Evolutionary conservation across 2,329 filamentous ascomycete species (phyloP), one percentile per base, ranked within the genome.

Genomic region (Thielaviopsis ethacetica): DNA sequence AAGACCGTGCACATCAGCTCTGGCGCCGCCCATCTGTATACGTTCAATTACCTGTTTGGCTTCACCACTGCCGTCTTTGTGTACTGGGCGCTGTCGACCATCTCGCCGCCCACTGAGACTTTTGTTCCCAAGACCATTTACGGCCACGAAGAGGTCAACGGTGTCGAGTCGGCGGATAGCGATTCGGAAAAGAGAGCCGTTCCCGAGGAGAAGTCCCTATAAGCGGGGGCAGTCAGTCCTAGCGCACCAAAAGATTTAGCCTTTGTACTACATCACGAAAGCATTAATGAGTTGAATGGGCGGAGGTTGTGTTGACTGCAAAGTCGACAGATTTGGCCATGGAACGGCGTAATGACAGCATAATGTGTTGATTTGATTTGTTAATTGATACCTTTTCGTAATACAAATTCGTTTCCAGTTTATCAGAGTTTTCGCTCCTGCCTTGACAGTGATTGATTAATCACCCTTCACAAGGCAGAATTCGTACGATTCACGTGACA

Each of bases 21-120:
- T 6, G 57, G 60, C 9, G 44, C 56, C 4, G 44, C 47, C 5
- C 52, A 59, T 15, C 24, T 68, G 1, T 68, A 68, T 50, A 63
- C 67, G 30, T 61, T 68, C 26, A 61, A 66, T 5, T 68, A 66
- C 63, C 62, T 63, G 5, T 13, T 64, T 49, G 65, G 65, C 2
- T 65, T 65, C 38, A 26, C 63, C 3, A 41, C 65, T 13, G 63
- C 66, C 1, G 61, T 57, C 0, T 12, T 61, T 4, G 49, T 63
- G 2, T 68, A 67, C 22, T 61, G 56, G 56, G 54, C 44, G 15
- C 47, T 59, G 30, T 61, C 41, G 30, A 54, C 47, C 22, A 59
- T 59, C 19, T 61, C 60, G 22, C 57, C 60, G 13, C 60, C 57
- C 7, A 61, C 56, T 15, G 59, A 61, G 21, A 61, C 52, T 6